Conservation (phyloP, 2,329 filamentous ascomycete species). For the Diplodia mutila region DNA sequence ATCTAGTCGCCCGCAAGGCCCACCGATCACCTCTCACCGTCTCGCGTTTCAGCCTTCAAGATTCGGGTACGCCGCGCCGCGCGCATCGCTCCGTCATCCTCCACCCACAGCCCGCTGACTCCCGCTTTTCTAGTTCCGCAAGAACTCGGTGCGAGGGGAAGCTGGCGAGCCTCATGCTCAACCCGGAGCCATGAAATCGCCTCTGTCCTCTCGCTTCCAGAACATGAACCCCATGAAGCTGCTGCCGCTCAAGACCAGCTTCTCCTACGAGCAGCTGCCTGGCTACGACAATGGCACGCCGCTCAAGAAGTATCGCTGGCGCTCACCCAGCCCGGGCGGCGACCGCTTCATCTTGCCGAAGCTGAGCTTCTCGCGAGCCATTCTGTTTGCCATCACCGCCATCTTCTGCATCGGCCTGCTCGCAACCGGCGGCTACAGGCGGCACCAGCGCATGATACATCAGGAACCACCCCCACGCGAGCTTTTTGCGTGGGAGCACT, state of each 20-base stretch:
- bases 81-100: constrained; percentile 9
- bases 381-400: constrained; percentile 46
- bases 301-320: constrained; percentile 44
- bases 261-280: constrained; percentile 53
- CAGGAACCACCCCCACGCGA: constrained; percentile 32
- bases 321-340: constrained; percentile 40
- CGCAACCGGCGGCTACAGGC: constrained; percentile 47
- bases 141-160: constrained; percentile 25
- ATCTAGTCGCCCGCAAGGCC: constrained; percentile 27
- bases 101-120: constrained; percentile 1
- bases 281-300: constrained; percentile 42
- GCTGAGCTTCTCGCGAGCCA: constrained; percentile 47
- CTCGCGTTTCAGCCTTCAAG: constrained; percentile 27
- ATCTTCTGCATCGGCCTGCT: constrained; percentile 48
- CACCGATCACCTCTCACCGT: constrained; percentile 30
- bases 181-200: constrained; percentile 27
- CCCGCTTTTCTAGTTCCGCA: constrained; percentile 23
- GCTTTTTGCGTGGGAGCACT: constrained; percentile 52
- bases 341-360: constrained; percentile 30
- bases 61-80: constrained; percentile 22
- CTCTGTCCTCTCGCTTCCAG: constrained; percentile 36
- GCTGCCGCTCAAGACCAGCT: constrained; percentile 45
- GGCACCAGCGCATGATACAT: constrained; percentile 34
- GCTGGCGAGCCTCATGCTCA: constrained; percentile 31
- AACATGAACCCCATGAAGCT: constrained; percentile 51